Conservation (phyloP, 108 stramenopile genomes). For the Pseudonitzschia multistriata region DNA sequence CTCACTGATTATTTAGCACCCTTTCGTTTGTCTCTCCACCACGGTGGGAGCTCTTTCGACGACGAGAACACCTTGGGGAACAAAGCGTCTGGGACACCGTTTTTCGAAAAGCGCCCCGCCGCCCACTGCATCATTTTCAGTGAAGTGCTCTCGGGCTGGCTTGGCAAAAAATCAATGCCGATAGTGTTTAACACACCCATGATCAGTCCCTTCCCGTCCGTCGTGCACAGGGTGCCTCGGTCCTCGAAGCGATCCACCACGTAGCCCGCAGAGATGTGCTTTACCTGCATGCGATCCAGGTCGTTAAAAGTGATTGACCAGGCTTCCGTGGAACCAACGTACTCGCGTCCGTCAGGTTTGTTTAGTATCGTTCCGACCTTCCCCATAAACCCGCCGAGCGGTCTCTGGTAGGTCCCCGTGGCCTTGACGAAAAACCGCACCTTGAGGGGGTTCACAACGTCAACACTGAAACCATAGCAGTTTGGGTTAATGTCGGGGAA, state of each 20-base stretch:
- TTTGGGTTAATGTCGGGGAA: constrained; percentile 54
- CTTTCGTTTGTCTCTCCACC: constrained; percentile 50
- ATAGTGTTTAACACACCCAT: constrained; percentile 42
- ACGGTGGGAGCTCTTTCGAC: constrained; percentile 42
- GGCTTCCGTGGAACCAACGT: constrained; percentile 35
- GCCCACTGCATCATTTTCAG: constrained; percentile 38
- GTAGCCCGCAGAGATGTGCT: constrained; percentile 35
- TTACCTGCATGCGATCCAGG: constrained; percentile 13
- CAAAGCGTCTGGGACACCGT: neutral
- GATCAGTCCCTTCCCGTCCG: constrained; percentile 38
- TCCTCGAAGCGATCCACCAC: constrained; percentile 46
- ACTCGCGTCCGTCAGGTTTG: neutral
- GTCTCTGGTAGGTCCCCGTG: constrained; percentile 30
- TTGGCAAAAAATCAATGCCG: constrained; percentile 12
- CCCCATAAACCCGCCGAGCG: constrained; percentile 23
- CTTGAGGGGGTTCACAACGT: constrained; percentile 45
- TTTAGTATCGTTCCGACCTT: neutral
- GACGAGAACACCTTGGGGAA: constrained; percentile 3
- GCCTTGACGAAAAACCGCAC: constrained; percentile 50
- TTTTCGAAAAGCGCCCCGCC: constrained; percentile 10
- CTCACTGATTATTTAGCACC: constrained; percentile 38
- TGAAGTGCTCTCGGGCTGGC: constrained; percentile 15
- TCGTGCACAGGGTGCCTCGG: neutral
- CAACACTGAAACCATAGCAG: constrained; percentile 52
- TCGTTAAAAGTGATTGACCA: constrained; percentile 42